phyloP scores from a whole-genome alignment of 2,329 filamentous ascomycete genomes.

The Sordariomycetes sp. region DNA sequence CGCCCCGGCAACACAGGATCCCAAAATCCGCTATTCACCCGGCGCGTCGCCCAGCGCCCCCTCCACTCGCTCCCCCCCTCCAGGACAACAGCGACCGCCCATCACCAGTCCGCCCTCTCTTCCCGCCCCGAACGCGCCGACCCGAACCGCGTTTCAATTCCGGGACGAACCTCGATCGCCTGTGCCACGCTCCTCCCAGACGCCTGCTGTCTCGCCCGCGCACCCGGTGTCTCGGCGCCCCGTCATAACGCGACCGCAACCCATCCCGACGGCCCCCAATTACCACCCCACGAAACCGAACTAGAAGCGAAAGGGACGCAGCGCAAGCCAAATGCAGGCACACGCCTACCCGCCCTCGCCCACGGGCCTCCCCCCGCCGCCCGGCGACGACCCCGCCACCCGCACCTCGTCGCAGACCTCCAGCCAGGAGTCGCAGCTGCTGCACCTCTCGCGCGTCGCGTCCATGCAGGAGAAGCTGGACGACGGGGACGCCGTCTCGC shows the following conservation, averaged over 20 bases:
- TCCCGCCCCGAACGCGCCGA: no score
- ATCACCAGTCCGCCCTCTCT: neutral
- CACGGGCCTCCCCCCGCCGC: constrained; percentile 1
- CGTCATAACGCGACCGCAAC: neutral
- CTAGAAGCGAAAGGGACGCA: neutral
- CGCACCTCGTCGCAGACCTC: constrained; percentile 15
- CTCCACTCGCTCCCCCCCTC: no score
- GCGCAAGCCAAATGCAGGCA: neutral
- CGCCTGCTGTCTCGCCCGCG: no score
- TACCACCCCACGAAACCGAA: neutral
- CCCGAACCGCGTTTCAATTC: no score
- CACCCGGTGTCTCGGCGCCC: no score
- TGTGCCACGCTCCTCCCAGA: no score
- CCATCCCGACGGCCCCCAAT: neutral
- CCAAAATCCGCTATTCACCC: no score
- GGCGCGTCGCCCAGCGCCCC: no score
- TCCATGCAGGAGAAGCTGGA: constrained; percentile 34
- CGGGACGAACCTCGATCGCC: no score
- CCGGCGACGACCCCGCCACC: neutral
- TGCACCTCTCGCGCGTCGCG: constrained; percentile 40
- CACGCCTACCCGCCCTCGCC: neutral
- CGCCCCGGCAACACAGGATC: neutral
- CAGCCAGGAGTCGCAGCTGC: constrained; percentile 40
- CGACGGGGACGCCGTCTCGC: constrained; percentile 26
- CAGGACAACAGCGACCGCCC: neutral